These are phyloP conservation scores for Cardiospermum halicacabum DNA, from an alignment of 345 rosid genomes.

Conservation along the genomic window DNA sequence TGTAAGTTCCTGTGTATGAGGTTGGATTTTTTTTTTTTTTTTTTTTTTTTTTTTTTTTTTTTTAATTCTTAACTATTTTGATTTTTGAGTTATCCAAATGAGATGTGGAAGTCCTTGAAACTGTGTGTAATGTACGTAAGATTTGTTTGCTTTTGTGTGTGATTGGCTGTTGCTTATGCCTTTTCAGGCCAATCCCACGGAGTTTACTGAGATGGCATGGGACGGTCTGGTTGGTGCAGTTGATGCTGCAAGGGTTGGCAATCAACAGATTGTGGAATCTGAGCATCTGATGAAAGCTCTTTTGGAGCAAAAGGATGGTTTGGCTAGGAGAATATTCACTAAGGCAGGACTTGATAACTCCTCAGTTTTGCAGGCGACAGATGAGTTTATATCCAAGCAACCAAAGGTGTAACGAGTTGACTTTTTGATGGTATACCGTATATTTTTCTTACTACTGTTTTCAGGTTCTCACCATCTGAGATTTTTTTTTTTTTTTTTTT, in stretches of 20 bases:
- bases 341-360: conserved; percentile 74
- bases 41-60: neutral
- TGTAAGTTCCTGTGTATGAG: neutral
- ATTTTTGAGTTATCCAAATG: neutral
- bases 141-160: neutral
- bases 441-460: neutral
- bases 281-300: conserved; percentile 95
- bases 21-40: neutral
- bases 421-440: neutral
- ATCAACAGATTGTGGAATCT: conserved; percentile 71
- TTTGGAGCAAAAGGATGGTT: conserved; percentile 83
- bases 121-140: neutral
- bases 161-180: neutral
- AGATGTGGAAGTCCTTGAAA: neutral
- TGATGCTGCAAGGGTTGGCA: conserved; percentile 58
- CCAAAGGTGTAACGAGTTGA: conserved; percentile 41
- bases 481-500: conserved; percentile 8
- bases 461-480: neutral
- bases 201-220: conserved; percentile 90
- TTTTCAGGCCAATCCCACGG: conserved; percentile 48
- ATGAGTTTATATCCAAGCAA: conserved; percentile 60
- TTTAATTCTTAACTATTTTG: neutral
- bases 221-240: conserved; percentile 67
- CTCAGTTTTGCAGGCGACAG: conserved; percentile 60
- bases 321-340: conserved; percentile 72